phyloP scores from a whole-genome alignment of 768 basidiomycete species.

The Paxillus involutus region DNA sequence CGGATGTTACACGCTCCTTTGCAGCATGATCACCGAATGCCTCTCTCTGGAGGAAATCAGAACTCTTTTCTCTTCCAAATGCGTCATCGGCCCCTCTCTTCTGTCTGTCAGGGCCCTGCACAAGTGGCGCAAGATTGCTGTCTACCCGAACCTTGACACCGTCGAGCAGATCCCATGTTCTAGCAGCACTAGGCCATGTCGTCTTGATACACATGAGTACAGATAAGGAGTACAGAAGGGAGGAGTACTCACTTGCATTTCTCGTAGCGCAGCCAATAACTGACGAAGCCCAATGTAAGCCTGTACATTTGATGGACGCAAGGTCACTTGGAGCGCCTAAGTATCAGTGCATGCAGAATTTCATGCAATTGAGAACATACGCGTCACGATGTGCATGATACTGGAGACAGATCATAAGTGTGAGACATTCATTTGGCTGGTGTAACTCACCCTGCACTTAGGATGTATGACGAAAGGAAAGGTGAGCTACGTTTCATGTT shows the following conservation, averaged over 20 bases:
- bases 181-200: constrained; percentile 70
- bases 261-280: constrained; percentile 60
- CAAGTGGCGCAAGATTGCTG: constrained; percentile 34
- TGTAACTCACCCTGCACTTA: constrained; percentile 64
- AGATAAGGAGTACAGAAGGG: constrained; percentile 1
- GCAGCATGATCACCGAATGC: constrained; percentile 29
- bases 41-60: constrained; percentile 45
- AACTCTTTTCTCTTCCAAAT: constrained; percentile 55
- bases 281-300: constrained; percentile 66
- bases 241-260: constrained; percentile 56
- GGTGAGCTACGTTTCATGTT: constrained; percentile 60
- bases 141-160: constrained; percentile 61
- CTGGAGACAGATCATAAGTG: constrained; percentile 34
- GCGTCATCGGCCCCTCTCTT: constrained; percentile 64
- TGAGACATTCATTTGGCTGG: not conserved
- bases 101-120: constrained; percentile 42
- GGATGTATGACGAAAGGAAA: constrained; percentile 67
- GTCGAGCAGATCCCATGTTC: constrained; percentile 65
- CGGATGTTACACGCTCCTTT: constrained; percentile 23
- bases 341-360: constrained; percentile 7
- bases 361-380: constrained; percentile 39
- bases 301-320: constrained; percentile 71
- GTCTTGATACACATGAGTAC: constrained; percentile 36
- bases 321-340: constrained; percentile 49
- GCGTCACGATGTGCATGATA: constrained; percentile 76